Conservation (phyloP, 148 eudicot species). For the Rhododendron ferrugineum region DNA sequence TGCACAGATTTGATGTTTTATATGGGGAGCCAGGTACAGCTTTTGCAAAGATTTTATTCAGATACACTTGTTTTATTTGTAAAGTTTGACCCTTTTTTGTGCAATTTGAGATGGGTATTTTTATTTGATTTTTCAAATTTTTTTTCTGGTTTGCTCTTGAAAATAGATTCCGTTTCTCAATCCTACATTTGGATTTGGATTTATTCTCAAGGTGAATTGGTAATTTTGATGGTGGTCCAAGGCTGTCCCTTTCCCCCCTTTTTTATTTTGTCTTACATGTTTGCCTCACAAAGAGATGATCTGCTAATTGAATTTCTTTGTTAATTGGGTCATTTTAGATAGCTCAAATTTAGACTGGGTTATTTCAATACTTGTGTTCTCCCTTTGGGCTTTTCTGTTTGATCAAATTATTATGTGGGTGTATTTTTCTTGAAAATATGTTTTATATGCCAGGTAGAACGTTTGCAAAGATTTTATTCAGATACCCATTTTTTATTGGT, state of each 20-base stretch:
- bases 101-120: neutral
- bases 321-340: neutral
- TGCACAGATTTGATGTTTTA: neutral
- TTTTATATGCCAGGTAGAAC: neutral
- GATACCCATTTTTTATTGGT: neutral
- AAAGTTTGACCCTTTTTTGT: neutral
- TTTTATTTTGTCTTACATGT: neutral
- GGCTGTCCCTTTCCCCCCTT: neutral
- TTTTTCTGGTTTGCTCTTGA: neutral
- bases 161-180: neutral
- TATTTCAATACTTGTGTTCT: neutral
- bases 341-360: neutral
- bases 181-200: neutral
- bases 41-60: neutral
- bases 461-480: neutral
- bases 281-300: neutral
- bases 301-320: neutral
- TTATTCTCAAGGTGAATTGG: neutral
- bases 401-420: neutral
- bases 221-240: neutral
- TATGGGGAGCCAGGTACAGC: neutral
- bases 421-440: neutral
- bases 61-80: neutral
- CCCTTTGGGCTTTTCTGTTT: neutral
- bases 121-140: neutral